Percentiles rank a stretch among this genome's conserved stretches.
phyloP scores from a whole-genome alignment of 768 basidiomycete species.

The Ramaria sp. region DNA sequence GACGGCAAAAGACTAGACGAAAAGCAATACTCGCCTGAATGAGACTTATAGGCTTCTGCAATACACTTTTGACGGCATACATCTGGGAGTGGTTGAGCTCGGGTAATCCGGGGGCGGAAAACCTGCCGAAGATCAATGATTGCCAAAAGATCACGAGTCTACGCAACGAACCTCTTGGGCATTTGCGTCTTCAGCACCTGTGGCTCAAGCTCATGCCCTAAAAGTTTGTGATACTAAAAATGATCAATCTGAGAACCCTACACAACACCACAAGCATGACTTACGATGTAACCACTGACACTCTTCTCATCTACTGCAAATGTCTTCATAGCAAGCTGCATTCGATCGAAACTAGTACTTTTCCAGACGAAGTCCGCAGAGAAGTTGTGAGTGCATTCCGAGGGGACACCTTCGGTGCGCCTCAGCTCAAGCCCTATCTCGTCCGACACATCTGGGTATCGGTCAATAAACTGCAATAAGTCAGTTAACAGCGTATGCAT shows the following conservation, averaged over 20 bases:
- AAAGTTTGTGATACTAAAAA: slow-evolving; percentile 87
- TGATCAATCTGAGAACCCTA: slow-evolving; percentile 6
- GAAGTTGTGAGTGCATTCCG: slow-evolving; percentile 89
- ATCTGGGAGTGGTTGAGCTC: slow-evolving; percentile 99
- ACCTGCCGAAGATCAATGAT: slow-evolving; percentile 23
- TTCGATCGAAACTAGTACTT: slow-evolving; percentile 97
- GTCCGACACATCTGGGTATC: slow-evolving; percentile 77
- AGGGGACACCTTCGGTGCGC: slow-evolving; percentile 84
- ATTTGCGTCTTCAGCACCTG: slow-evolving; percentile 85
- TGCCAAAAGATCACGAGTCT: not conserved
- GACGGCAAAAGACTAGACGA: not conserved
- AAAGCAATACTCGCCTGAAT: slow-evolving; percentile 51
- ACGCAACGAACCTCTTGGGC: slow-evolving; percentile 59
- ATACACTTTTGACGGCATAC: slow-evolving; percentile 97
- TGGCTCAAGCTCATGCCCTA: slow-evolving; percentile 95
- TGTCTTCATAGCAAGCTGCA: slow-evolving; percentile 99
- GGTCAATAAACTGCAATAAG: not conserved
- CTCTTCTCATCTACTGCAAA: slow-evolving; percentile 99
- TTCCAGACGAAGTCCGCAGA: slow-evolving; percentile 99
- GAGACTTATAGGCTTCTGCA: slow-evolving; percentile 94
- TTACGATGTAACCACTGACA: slow-evolving; percentile 94
- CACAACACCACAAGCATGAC: slow-evolving; percentile 20
- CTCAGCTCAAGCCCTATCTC: slow-evolving; percentile 93
- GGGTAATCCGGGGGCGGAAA: slow-evolving; percentile 94
- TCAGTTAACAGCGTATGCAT: slow-evolving; percentile 20